These are phyloP conservation scores for Akanthomyces lecanii DNA, from an alignment of 2,329 filamentous ascomycete species.

Conservation along the genomic window DNA sequence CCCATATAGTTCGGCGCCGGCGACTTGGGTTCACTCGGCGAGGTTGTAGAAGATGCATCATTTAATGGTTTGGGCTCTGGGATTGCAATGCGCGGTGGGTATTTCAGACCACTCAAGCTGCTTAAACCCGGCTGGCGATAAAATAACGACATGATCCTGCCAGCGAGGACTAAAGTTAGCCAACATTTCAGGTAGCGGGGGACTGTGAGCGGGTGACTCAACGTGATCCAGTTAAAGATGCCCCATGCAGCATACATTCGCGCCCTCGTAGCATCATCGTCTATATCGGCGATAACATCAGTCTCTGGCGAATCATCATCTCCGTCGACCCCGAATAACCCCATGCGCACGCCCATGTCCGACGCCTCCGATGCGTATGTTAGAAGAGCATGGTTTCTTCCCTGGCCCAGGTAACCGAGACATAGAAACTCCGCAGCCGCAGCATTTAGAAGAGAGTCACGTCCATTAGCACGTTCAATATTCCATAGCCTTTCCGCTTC, in stretches of 20 bases:
- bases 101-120: constrained; percentile 16
- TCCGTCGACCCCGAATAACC: constrained; percentile 26
- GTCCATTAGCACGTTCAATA: constrained; percentile 19
- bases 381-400: constrained; percentile 32
- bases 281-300: not conserved
- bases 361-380: constrained; percentile 27
- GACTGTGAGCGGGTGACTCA: constrained; percentile 16
- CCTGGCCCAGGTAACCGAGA: constrained; percentile 31
- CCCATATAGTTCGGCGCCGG: constrained; percentile 21
- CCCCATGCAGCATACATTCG: constrained; percentile 28
- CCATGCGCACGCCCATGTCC: constrained; percentile 28
- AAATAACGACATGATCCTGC: constrained; percentile 29
- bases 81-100: constrained; percentile 23
- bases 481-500: constrained; percentile 28
- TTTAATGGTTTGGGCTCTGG: constrained; percentile 13
- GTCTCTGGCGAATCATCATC: not conserved
- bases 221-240: constrained; percentile 37
- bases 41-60: not conserved
- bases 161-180: not conserved
- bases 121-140: constrained; percentile 31
- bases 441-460: constrained; percentile 26
- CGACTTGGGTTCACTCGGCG: not conserved
- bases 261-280: constrained; percentile 13
- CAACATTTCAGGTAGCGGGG: not conserved
- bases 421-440: constrained; percentile 32